A percentile compares a stretch with the other conserved stretches of the same genome.
Evolutionary conservation across 805 yeast genomes (phyloP).

Genomic region (Lipomyces orientalis): DNA sequence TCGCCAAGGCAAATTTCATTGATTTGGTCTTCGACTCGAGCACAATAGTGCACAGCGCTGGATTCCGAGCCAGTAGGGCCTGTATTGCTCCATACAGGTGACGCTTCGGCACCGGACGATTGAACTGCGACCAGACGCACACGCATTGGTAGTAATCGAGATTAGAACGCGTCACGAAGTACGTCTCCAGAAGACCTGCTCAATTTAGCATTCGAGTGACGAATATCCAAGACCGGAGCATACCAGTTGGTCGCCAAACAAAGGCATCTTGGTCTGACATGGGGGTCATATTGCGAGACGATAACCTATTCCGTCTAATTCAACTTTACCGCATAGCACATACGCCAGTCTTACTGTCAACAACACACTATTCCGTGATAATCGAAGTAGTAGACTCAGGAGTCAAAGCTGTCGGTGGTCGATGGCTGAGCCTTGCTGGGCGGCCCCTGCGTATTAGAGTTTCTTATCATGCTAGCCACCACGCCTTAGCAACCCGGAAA

Average conservation of each 20-base stretch:
- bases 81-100: background rate
- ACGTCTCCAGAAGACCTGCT: conserved; percentile 24
- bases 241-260: background rate
- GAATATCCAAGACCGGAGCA: background rate
- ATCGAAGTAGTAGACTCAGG: no score
- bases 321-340: no score
- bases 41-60: conserved; percentile 13
- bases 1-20: conserved; percentile 8
- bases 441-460: no score
- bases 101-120: background rate
- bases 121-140: conserved; percentile 13
- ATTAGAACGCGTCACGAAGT: conserved; percentile 12
- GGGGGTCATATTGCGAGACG: background rate
- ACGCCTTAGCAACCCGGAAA: no score
- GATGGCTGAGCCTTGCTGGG: no score
- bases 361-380: no score
- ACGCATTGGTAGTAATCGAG: conserved; percentile 16
- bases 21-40: background rate
- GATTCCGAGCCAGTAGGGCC: background rate
- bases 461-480: no score
- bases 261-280: background rate
- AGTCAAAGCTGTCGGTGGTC: no score
- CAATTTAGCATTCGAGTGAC: background rate
- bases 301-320: background rate
- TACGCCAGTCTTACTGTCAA: no score